Base-by-base conservation (phyloP, 2,329 filamentous ascomycete genomes). In the Basipetospora chlamydospora region DNA sequence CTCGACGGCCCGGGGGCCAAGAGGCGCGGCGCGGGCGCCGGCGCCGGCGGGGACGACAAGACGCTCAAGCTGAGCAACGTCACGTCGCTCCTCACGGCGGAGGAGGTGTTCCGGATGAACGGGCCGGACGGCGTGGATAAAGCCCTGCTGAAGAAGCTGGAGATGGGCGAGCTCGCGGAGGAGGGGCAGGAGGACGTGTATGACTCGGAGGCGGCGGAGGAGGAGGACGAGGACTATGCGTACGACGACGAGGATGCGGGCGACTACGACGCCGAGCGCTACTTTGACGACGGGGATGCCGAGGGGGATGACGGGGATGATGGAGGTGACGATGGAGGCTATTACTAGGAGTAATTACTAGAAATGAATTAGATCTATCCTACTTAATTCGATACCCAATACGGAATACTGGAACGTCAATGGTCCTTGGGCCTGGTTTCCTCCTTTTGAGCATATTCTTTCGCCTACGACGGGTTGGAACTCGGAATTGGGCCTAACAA, bases 201-300 rank as follows among this genome's bases (percentile, higher is more conserved):
- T 2, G 59, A 63, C 21, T 67, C 67, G 13, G 61, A 42, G 6
- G 62, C 52, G 2, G 66, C 66, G 6, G 55, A 63, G 13, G 67
- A 67, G 23, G 66, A 69, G 20, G 66, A 70, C 16, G 67, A 70
- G 43, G 64, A 67, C 37, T 63, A 67, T 38, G 57, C 54, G 17
- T 68, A 66, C 41, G 67, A 75, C 33, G 71, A 75, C 38, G 68
- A 73, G 40, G 67, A 70, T 33, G 71, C 66, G 2, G 70, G 71
- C 6, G 71, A 75, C 41, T 76, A 76, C 47, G 66, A 75, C 30
- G 71, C 71, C 3, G 71, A 76, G 46, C 61, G 61, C 8, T 74
- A 74, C 54, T 75, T 75, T 48, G 70, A 74, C 41, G 67, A 63
- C 17, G 68, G 67, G 10, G 67, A 70, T 42, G 67, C 72, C 16